Conservation (phyloP, 352 stramenopile genomes). For the Pythium plurisporium region DNA sequence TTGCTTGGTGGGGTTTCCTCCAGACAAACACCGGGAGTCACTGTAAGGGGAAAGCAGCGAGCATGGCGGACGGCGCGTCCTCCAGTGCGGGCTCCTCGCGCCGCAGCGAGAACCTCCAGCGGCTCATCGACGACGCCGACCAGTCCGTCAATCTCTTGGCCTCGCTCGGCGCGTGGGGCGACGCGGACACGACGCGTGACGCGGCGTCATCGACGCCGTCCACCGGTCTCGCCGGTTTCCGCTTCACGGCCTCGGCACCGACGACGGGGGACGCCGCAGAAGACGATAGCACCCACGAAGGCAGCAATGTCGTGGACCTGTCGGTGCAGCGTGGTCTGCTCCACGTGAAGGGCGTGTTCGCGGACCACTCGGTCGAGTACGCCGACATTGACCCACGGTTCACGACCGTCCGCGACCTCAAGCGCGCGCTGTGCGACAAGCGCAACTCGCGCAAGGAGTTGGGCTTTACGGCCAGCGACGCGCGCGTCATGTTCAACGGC, state of each 20-base stretch:
- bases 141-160: constrained; percentile 61
- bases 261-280: background rate
- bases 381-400: constrained; percentile 70
- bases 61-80: background rate
- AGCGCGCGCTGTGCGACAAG: constrained; percentile 55
- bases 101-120: constrained; percentile 57
- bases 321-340: constrained; percentile 50
- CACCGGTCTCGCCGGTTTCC: background rate
- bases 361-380: constrained; percentile 78
- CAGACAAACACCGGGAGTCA: too few relatives aligned
- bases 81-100: background rate
- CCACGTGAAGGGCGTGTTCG: constrained; percentile 82
- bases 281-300: too few relatives aligned
- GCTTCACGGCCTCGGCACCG: background rate
- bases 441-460: constrained; percentile 40
- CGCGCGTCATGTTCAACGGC: constrained; percentile 70
- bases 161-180: constrained; percentile 43
- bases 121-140: constrained; percentile 75
- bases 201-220: background rate
- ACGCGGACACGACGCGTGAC: too few relatives aligned
- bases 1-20: too few relatives aligned
- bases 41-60: constrained; percentile 6
- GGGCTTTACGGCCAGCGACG: constrained; percentile 38
- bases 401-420: constrained; percentile 68
- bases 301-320: constrained; percentile 35